Conservation (phyloP, 805 yeast species). For the Wickerhamiella alocasiicola region DNA sequence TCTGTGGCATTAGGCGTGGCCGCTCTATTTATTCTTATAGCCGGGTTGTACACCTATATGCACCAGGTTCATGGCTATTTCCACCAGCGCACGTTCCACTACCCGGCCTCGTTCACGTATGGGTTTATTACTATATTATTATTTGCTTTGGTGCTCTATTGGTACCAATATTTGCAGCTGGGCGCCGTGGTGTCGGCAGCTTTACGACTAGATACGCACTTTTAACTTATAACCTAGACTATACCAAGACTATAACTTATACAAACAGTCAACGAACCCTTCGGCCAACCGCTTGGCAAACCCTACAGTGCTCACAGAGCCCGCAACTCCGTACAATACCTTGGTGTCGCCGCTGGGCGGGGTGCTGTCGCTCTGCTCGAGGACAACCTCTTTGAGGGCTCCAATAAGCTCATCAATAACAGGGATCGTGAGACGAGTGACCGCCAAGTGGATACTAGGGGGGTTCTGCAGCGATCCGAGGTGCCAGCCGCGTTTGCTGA, state of each 20-base stretch:
- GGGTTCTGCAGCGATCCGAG: conserved; percentile 78
- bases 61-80: neutral
- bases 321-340: conserved; percentile 91
- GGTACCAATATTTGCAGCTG: neutral
- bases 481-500: conserved; percentile 75
- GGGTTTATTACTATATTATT: neutral
- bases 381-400: conserved; percentile 38
- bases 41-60: conserved; percentile 4
- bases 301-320: conserved; percentile 71
- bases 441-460: conserved; percentile 81
- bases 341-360: conserved; percentile 45
- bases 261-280: conserved; percentile 71
- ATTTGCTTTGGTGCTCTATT: neutral
- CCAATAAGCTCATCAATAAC: conserved; percentile 47
- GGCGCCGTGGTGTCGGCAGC: neutral
- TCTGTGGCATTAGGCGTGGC: neutral
- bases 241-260: conserved; percentile 32
- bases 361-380: conserved; percentile 29
- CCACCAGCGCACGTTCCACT: conserved; percentile 3
- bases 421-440: conserved; percentile 56
- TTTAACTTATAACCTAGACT: too few relatives aligned
- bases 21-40: conserved; percentile 1
- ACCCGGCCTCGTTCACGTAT: neutral
- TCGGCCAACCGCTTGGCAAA: conserved; percentile 69
- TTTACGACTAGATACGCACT: neutral